Evolutionary conservation across 2,329 filamentous ascomycete species (phyloP), one percentile per base, ranked within the genome.

Genomic region (Exophiala viscosa): DNA sequence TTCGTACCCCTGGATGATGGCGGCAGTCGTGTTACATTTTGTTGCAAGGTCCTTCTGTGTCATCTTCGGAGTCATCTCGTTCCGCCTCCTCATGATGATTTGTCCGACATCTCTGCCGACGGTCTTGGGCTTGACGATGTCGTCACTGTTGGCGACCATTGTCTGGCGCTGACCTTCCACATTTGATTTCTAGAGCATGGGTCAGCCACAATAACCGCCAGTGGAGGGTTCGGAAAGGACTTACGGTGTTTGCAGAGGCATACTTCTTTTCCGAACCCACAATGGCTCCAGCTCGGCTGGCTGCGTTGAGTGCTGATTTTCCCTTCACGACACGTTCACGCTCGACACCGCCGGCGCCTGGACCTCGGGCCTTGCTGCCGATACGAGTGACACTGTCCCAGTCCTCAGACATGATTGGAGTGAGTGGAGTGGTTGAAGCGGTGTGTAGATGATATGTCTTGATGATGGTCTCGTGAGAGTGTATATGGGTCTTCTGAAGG

Each of bases 91-190:
- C 66, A 84, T 81, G 75, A 97, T 96, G 61, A 86, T 88, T 62
- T 88, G 83, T 66, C 88, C 90, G 60, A 97, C 89, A 51, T 82
- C 79, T 66, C 81, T 79, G 69, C 90, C 90, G 54, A 96, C 79
- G 42, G 90, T 95, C 77, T 95, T 95, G 68, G 90, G 91, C 78
- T 96, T 96, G 75, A 97, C 86, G 75, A 96, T 96, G 70, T 96
- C 93, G 78, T 97, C 91, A 70, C 85, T 86, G 64, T 92, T 91
- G 80, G 97, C 93, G 72, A 99, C 91, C 79, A 97, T 96, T 63
- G 93, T 97, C 61, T 97, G 81, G 69, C 89, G 91, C 76, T 99
- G 93, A 64, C 93, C 93, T 75, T 97, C 92, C 62, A 78, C 54
- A 33, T 45, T 55, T 3, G 50, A 60, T 67, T 77, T 78, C 65